phyloP scores from a whole-genome alignment of 495 filamentous ascomycete genomes.

The Rhypophila decipiens region DNA sequence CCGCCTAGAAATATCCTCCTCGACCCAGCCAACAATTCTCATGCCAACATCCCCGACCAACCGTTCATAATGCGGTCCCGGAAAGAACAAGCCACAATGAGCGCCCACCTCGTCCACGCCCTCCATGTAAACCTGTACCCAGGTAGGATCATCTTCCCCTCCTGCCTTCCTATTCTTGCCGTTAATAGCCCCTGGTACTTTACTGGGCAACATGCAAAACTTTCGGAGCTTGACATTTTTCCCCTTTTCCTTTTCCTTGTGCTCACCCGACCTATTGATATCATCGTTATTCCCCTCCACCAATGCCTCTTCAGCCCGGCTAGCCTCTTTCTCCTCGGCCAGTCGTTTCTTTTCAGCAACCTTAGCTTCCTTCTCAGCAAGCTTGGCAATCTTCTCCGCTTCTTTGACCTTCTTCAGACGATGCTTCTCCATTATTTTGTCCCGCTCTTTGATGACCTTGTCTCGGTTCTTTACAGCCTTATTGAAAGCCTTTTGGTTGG shows the following conservation, averaged over 20 bases:
- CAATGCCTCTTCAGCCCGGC: not conserved
- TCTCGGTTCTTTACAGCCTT: conserved; percentile 57
- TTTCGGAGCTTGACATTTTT: conserved; percentile 53
- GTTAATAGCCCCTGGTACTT: too few relatives aligned
- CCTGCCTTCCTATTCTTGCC: conserved; percentile 51
- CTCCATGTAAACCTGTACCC: conserved; percentile 73
- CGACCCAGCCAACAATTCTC: conserved; percentile 67
- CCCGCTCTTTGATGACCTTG: conserved; percentile 52
- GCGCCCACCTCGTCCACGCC: conserved; percentile 80
- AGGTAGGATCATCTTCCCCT: too few relatives aligned
- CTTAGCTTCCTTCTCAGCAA: conserved; percentile 16
- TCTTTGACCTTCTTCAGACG: conserved; percentile 24
- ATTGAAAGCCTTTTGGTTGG: conserved; percentile 52
- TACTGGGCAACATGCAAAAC: conserved; percentile 69
- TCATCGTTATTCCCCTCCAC: not conserved
- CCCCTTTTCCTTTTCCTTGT: conserved; percentile 14
- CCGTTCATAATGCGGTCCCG: conserved; percentile 61
- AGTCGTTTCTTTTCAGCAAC: conserved; percentile 22
- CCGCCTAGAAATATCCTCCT: conserved; percentile 42
- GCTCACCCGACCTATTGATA: conserved; percentile 6
- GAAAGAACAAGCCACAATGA: conserved; percentile 77
- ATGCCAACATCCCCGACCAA: conserved; percentile 69
- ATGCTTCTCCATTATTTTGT: conserved; percentile 42
- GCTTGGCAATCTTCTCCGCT: conserved; percentile 16
- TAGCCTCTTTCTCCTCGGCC: conserved; percentile 8